Base-by-base conservation (phyloP, 257 asterid species). In the Jasminum sambac region DNA sequence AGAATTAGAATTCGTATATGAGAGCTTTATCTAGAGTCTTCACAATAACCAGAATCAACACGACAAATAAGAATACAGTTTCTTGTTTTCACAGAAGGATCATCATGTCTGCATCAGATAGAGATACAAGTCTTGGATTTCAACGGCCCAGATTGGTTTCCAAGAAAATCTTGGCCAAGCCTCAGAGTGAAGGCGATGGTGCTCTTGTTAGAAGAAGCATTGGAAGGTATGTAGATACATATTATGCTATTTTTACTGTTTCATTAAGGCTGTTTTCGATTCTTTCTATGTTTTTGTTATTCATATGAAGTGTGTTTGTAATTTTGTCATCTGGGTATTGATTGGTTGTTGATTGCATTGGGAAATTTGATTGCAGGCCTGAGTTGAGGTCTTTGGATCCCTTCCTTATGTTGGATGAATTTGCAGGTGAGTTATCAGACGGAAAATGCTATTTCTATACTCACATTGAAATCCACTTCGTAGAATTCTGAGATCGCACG, bases 131-230 rank as follows among this genome's bases (percentile, higher is more conserved):
- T 57, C 36, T 69, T 50, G 81, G 79, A 70, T 87, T 88, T 73
- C 68, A 81, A 55, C 84, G 68, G 30, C 96, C 97, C 7, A 89
- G 97, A 81, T 78, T 88, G 82, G 91, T 89, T 6, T 84, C 72
- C 41, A 89, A 83, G 81, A 85, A 84, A 78, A 65, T 94, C 3
- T 63, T 88, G 82, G 86, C 96, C 73, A 85, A 78, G 76, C 66
- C 87, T 23, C 97, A 94, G 79, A 72, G 88, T 16, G 97, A 91
- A 76, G 96, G 97, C 8, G 77, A 73, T 39, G 97, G 99, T 44
- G 97, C 96, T 8, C 80, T 84, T 70, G 96, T 87, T 0, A 86
- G 95, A 69, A 88, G 97, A 80, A 89, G 92, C 82, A 94, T 94
- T 82, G 99, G 99, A 44, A 83, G 97, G 99, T 93, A 70, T n/a